These are phyloP conservation scores for Aspergillus hortae DNA, from an alignment of 2,329 filamentous ascomycete genomes.

Conservation along the genomic window DNA sequence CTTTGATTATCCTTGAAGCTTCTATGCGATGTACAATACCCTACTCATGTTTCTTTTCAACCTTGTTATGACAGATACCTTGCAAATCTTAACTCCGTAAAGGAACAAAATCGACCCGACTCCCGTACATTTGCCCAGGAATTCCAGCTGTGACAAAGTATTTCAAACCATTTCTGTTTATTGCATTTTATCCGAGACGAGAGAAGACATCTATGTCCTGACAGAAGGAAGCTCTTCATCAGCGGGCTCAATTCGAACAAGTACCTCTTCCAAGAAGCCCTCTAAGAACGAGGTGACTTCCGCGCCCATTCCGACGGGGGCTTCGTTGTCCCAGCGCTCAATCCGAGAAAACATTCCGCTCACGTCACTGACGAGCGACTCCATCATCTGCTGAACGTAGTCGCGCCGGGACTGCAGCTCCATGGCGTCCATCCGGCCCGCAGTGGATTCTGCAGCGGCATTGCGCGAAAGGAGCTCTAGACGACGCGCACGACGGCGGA, in stretches of 20 bases:
- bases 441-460: slow-evolving; percentile 50
- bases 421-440: slow-evolving; percentile 42
- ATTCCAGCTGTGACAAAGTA: neutral
- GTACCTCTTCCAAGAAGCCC: slow-evolving; percentile 86
- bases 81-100: neutral
- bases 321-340: slow-evolving; percentile 79
- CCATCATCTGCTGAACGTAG: slow-evolving; percentile 78
- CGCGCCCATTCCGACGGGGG: slow-evolving; percentile 89
- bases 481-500: slow-evolving; percentile 69
- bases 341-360: slow-evolving; percentile 83
- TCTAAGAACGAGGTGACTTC: slow-evolving; percentile 87
- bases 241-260: slow-evolving; percentile 84
- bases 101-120: neutral
- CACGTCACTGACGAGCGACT: slow-evolving; percentile 76
- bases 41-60: no score
- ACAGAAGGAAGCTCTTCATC: slow-evolving; percentile 12
- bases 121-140: neutral
- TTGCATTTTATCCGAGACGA: neutral
- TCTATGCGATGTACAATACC: no score
- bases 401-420: slow-evolving; percentile 62
- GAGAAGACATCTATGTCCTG: neutral
- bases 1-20: no score
- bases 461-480: slow-evolving; percentile 42
- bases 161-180: neutral
- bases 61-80: neutral